phyloP scores from a whole-genome alignment of 2,329 filamentous ascomycete species.

The Tricladium varicosporioides region DNA sequence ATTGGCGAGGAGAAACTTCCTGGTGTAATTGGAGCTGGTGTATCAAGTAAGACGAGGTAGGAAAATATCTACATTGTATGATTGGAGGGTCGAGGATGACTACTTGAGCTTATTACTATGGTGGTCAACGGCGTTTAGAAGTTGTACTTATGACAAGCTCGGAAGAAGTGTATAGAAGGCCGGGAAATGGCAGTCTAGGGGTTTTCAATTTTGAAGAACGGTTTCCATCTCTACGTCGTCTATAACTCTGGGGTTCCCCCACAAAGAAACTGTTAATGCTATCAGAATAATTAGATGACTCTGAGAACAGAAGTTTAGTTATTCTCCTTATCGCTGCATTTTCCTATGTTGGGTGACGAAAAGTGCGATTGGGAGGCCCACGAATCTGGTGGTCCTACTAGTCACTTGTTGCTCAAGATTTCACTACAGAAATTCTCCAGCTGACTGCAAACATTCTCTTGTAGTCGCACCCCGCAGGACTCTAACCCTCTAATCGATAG shows the following conservation, averaged over 20 bases:
- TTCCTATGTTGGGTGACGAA: too few relatives aligned
- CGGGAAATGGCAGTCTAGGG: constrained; percentile 4
- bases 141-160: constrained; percentile 25
- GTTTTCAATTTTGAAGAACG: background rate
- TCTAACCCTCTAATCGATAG: too few relatives aligned
- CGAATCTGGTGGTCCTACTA: too few relatives aligned
- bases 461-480: too few relatives aligned
- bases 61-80: constrained; percentile 20
- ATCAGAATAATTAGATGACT: background rate
- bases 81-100: constrained; percentile 16
- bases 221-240: too few relatives aligned
- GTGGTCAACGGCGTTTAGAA: constrained; percentile 25
- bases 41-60: constrained; percentile 60
- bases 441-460: too few relatives aligned
- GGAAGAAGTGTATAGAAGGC: constrained; percentile 22
- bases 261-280: background rate
- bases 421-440: too few relatives aligned
- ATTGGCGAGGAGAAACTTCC: constrained; percentile 87
- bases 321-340: too few relatives aligned
- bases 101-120: constrained; percentile 9
- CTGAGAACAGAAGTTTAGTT: too few relatives aligned
- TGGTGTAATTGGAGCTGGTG: constrained; percentile 93
- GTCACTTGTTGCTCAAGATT: too few relatives aligned
- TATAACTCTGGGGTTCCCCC: too few relatives aligned
- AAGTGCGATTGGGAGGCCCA: too few relatives aligned